These are phyloP conservation scores for Brassica cretica DNA, from an alignment of 345 rosid species.

Conservation along the genomic window DNA sequence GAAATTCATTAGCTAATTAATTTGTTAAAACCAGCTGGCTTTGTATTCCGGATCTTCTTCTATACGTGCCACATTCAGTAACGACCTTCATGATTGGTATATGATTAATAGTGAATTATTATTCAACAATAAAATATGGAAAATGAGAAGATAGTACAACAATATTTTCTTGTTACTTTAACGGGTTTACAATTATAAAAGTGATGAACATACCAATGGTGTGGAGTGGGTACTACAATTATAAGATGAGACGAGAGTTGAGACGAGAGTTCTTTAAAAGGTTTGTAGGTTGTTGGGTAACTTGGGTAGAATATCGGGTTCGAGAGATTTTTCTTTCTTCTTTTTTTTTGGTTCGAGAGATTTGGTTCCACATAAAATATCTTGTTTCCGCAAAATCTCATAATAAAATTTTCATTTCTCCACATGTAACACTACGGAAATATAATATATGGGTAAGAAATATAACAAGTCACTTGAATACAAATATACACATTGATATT, in stretches of 20 bases:
- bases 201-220: background rate
- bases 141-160: background rate
- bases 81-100: background rate
- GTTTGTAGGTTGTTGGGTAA: background rate
- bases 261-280: background rate
- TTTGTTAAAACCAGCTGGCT: conserved; percentile 6
- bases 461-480: background rate
- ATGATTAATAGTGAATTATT: conserved; percentile 1
- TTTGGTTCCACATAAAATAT: background rate
- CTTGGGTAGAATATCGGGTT: background rate
- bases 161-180: background rate
- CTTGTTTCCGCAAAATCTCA: background rate
- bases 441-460: background rate
- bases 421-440: background rate
- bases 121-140: background rate
- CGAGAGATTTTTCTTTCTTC: background rate
- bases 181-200: background rate
- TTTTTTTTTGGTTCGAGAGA: background rate
- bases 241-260: background rate
- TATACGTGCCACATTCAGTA: conserved; percentile 2
- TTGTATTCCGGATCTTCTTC: background rate
- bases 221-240: background rate
- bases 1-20: background rate
- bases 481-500: background rate
- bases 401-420: background rate